These are phyloP conservation scores for Talaromyces piceae DNA, from an alignment of 2,329 filamentous ascomycete genomes.

Conservation along the genomic window DNA sequence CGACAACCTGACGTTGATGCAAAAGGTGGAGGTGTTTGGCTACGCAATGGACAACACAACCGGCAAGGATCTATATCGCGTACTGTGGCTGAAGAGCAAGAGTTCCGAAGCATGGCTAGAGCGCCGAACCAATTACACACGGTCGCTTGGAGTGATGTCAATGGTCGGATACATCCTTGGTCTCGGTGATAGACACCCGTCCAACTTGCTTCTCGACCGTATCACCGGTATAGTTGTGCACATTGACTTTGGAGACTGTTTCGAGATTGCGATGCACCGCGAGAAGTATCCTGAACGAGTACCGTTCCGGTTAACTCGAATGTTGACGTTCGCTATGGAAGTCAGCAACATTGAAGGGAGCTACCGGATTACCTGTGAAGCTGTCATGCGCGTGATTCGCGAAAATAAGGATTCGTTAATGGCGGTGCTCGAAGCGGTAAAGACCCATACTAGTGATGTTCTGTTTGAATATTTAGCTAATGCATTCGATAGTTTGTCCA, in stretches of 20 bases:
- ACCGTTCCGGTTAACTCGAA: slow-evolving; percentile 93
- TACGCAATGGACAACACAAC: slow-evolving; percentile 99
- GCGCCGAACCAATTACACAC: slow-evolving; percentile 95
- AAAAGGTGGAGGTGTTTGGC: slow-evolving; percentile 98
- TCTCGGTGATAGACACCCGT: slow-evolving; percentile 91
- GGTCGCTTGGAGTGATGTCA: slow-evolving; percentile 97
- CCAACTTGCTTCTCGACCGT: slow-evolving; percentile 94
- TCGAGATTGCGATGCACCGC: slow-evolving; percentile 98
- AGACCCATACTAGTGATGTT: slow-evolving; percentile 42
- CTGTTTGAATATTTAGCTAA: slow-evolving; percentile 12
- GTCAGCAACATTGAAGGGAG: slow-evolving; percentile 99
- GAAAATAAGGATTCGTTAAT: slow-evolving; percentile 98
- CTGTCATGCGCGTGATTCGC: slow-evolving; percentile 92
- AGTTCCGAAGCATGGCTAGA: slow-evolving; percentile 97
- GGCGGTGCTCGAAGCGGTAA: slow-evolving; percentile 93
- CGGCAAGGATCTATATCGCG: slow-evolving; percentile 93
- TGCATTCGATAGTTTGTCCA: slow-evolving; percentile 72
- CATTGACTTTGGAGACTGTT: slow-evolving; percentile 98
- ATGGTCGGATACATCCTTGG: slow-evolving; percentile 99
- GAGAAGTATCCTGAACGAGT: slow-evolving; percentile 98
- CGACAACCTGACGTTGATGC: slow-evolving; percentile 97
- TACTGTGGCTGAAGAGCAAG: slow-evolving; percentile 98
- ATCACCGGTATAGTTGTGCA: slow-evolving; percentile 96
- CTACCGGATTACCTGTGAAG: slow-evolving; percentile 96
- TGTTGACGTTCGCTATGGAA: slow-evolving; percentile 99